Base-by-base conservation (phyloP, 257 asterid genomes). In the Coffea canephora region DNA sequence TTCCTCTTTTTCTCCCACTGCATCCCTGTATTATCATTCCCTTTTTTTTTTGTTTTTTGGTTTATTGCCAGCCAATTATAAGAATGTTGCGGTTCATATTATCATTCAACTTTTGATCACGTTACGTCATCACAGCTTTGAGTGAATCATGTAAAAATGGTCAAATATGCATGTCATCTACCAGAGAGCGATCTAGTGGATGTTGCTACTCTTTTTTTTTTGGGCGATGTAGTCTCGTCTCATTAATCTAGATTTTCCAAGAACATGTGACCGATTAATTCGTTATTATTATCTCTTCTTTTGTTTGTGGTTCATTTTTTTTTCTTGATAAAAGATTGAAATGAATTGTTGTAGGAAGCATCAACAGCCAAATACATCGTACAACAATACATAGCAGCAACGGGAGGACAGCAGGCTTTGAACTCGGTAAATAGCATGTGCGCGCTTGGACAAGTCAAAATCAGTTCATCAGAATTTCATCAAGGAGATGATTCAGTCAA, bases 351-450 rank as follows among this genome's bases (percentile, higher is more conserved):
- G 15, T 87, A 94, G 97, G 98, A 95, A 85, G 98, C 98, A 1
- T 93, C 98, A 62, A 95, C 98, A 16, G 98, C 98, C 0, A 95
- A 95, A 68, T 95, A 95, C 82, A 95, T 95, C 3, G 91, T 95
- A 23, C 92, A 88, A 68, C 98, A 95, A 48, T 95, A 95, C 80
- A 85, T 95, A 71, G 98, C 98, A 16, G 98, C 98, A 5, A 90
- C 91, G 14, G 98, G 98, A 70, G 98, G 93, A 50, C 96, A 87
- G 82, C 89, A 95, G 45, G 95, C 97, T 1, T 79, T 95, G 79
- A 89, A 86, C 75, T 84, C 86, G 4, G 90, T 91, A 52, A 84
- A 83, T 59, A 90, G 98, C 88, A 95, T 93, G 95, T 95, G 98
- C 46, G 96, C 90, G 39, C 73, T 93, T 2, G 98, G 98, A 15